Conservation (phyloP, 352 stramenopile genomes). For the Pseudoperonospora humuli region DNA sequence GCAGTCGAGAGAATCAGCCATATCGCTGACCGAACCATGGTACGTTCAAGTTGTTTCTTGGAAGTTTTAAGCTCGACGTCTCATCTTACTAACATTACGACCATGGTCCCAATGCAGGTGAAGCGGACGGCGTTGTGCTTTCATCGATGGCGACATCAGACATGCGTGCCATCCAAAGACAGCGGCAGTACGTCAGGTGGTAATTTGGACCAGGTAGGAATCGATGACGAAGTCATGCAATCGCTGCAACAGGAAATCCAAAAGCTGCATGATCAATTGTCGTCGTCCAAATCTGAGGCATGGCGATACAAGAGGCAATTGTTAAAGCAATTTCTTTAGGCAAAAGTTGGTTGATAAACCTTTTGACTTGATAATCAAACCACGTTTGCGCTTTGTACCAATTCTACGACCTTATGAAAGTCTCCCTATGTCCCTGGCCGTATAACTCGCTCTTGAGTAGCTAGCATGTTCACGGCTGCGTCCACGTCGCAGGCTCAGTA, state of each 20-base stretch:
- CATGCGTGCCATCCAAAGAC: neutral
- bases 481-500: too few species aligned
- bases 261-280: constrained; percentile 57
- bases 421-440: too few species aligned
- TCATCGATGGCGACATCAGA: constrained; percentile 25
- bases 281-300: constrained; percentile 58
- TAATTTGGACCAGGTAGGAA: neutral
- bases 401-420: too few species aligned
- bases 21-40: too few species aligned
- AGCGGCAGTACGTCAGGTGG: neutral
- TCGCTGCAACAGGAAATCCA: constrained; percentile 57
- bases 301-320: constrained; percentile 78
- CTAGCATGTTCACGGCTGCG: too few species aligned
- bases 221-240: constrained; percentile 22
- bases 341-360: neutral
- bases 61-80: too few species aligned
- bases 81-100: too few species aligned
- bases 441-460: too few species aligned
- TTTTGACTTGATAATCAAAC: constrained; percentile 1
- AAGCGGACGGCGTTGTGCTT: constrained; percentile 35
- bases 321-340: constrained; percentile 59
- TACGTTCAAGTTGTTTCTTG: too few species aligned
- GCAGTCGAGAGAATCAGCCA: constrained; percentile 49
- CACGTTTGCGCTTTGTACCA: too few species aligned
- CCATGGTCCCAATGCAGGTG: constrained; percentile 15